These are phyloP conservation scores for Cryptococcus sp. DNA, from an alignment of 1,284 basidiomycete genomes.

Conservation along the genomic window DNA sequence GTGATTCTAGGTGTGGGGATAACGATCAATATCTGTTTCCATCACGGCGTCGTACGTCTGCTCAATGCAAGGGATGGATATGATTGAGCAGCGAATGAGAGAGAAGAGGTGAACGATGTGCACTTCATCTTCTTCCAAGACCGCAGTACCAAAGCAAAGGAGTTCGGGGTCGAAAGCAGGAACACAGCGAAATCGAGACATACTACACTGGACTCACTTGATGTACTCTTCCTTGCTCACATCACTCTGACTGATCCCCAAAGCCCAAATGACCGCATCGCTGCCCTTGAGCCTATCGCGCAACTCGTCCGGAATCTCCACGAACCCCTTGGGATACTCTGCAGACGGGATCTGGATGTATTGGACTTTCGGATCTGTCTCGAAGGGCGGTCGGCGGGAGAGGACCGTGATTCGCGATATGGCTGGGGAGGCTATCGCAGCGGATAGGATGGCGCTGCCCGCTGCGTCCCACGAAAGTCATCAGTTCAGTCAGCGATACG, in stretches of 20 bases:
- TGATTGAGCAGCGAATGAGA: not conserved
- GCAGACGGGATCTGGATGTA: slow-evolving; percentile 28
- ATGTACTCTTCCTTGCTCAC: slow-evolving; percentile 37
- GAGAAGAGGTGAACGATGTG: too few relatives aligned
- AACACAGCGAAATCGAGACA: not conserved
- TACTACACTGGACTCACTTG: slow-evolving; percentile 21
- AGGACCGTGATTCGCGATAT: slow-evolving; percentile 31
- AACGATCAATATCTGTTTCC: not conserved
- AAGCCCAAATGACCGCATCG: slow-evolving; percentile 34
- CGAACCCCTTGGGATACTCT: slow-evolving; percentile 30
- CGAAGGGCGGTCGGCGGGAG: slow-evolving; percentile 26
- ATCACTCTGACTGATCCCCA: slow-evolving; percentile 34
- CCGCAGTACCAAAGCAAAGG: not conserved
- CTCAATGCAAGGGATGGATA: not conserved
- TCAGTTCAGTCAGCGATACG: not conserved
- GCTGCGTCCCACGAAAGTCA: slow-evolving; percentile 12
- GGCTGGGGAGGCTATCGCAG: slow-evolving; percentile 28
- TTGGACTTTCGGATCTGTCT: slow-evolving; percentile 20
- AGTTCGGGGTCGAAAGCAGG: not conserved
- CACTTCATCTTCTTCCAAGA: too few relatives aligned
- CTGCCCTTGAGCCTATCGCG: slow-evolving; percentile 21
- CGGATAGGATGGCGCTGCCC: slow-evolving; percentile 28
- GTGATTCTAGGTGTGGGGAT: slow-evolving; percentile 25
- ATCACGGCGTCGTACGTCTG: not conserved
- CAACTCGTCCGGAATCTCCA: slow-evolving; percentile 18